A percentile compares a stretch with the other conserved stretches of the same genome.
These are phyloP conservation scores for Mycocentrospora acerina DNA, from an alignment of 2,329 filamentous ascomycete genomes.

Conservation along the genomic window DNA sequence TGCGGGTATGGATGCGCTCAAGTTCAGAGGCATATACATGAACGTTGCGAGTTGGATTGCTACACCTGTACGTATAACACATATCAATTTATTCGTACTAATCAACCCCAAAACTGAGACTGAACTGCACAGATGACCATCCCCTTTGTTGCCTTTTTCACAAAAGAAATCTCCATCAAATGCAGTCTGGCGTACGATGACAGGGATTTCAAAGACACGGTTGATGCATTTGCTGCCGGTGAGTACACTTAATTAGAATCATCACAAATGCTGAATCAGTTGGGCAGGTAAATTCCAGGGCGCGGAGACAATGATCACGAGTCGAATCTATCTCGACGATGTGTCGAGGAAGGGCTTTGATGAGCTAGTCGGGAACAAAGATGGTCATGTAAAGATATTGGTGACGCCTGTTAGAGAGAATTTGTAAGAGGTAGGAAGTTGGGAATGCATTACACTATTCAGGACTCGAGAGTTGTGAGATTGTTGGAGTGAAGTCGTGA, in stretches of 20 bases:
- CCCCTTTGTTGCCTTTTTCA: slow-evolving; percentile 25
- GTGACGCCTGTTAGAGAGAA: slow-evolving; percentile 30
- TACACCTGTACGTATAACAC: slow-evolving; percentile 23
- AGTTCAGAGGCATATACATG: slow-evolving; percentile 30
- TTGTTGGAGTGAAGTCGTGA: too few relatives aligned
- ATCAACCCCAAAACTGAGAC: too few relatives aligned
- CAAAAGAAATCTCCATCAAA: slow-evolving; percentile 34
- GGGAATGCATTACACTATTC: too few relatives aligned
- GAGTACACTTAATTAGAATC: slow-evolving; percentile 2
- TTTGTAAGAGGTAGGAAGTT: slow-evolving; percentile 3
- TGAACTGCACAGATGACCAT: slow-evolving; percentile 26
- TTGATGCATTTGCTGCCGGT: slow-evolving; percentile 37
- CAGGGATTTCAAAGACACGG: slow-evolving; percentile 33
- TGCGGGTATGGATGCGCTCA: slow-evolving; percentile 32
- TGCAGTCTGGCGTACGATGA: slow-evolving; percentile 35
- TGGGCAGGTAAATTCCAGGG: slow-evolving; percentile 33
- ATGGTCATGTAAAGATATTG: slow-evolving; percentile 41
- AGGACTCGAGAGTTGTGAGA: too few relatives aligned
- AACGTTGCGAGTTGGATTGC: slow-evolving; percentile 38
- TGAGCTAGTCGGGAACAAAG: slow-evolving; percentile 33
- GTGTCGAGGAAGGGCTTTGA: slow-evolving; percentile 34
- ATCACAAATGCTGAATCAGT: not conserved
- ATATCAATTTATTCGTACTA: too few relatives aligned
- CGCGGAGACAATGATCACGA: slow-evolving; percentile 35
- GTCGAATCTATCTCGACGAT: slow-evolving; percentile 36